These are phyloP conservation scores for Dactylella cylindrospora DNA, from an alignment of 2,329 filamentous ascomycete species.

Conservation along the genomic window DNA sequence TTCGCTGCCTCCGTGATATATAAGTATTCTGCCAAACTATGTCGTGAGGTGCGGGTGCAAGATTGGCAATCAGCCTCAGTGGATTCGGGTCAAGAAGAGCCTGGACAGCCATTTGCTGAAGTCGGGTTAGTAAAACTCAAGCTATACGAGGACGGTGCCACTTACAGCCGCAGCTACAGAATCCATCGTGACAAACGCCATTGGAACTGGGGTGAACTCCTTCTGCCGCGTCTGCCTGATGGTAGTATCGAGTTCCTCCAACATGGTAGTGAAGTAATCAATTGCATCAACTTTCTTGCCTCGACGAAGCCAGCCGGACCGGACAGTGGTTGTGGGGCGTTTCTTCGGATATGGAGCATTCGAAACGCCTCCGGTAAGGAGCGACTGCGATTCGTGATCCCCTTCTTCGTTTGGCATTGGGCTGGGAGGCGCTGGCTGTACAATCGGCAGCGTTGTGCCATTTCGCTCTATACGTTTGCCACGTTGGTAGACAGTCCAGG, in stretches of 20 bases:
- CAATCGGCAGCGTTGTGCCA: constrained; percentile 57
- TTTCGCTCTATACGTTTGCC: constrained; percentile 58
- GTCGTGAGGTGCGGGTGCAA: constrained; percentile 83
- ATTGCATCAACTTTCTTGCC: constrained; percentile 81
- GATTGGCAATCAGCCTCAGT: constrained; percentile 77
- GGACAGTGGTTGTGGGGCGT: constrained; percentile 70
- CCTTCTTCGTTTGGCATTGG: constrained; percentile 43
- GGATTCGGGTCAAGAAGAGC: constrained; percentile 89
- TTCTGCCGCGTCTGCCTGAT: constrained; percentile 71
- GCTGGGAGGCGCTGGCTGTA: constrained; percentile 52
- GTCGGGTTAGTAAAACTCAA: constrained; percentile 2
- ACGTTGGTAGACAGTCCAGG: constrained; percentile 76
- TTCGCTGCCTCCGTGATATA: constrained; percentile 69
- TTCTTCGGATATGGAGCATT: constrained; percentile 55
- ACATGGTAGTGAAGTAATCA: constrained; percentile 86
- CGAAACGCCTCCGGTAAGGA: constrained; percentile 59
- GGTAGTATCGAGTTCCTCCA: constrained; percentile 74
- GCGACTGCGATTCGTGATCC: constrained; percentile 62
- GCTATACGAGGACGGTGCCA: neutral
- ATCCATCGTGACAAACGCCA: constrained; percentile 97
- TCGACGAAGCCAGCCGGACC: constrained; percentile 75
- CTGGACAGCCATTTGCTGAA: constrained; percentile 87
- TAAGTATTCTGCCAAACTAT: constrained; percentile 97
- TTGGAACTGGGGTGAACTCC: constrained; percentile 73
- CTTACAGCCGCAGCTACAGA: constrained; percentile 72